Conservation (phyloP, 2,329 filamentous ascomycete species). For the Didymella sp. region DNA sequence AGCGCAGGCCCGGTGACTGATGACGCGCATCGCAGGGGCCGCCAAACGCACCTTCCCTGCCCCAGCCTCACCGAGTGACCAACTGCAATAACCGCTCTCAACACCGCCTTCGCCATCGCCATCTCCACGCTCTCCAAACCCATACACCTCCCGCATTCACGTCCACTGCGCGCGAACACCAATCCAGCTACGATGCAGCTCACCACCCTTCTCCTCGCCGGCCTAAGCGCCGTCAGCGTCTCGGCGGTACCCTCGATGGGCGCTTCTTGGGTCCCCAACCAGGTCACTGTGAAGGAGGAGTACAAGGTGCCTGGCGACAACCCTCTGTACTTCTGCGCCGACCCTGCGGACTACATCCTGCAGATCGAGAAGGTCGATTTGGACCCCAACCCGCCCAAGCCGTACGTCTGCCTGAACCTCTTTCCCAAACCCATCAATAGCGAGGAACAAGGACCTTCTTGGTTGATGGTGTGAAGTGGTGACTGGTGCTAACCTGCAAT, state of each 20-base stretch:
- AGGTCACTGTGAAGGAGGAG: constrained; percentile 59
- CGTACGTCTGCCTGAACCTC: constrained; percentile 65
- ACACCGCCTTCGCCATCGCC: constrained; percentile 9
- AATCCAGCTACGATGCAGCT: constrained; percentile 42
- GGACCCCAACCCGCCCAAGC: constrained; percentile 80
- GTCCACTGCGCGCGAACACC: not conserved
- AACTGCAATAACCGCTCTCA: constrained; percentile 13
- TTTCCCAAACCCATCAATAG: not conserved
- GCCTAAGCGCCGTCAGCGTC: constrained; percentile 56
- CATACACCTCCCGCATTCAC: constrained; percentile 2
- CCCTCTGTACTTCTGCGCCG: constrained; percentile 79
- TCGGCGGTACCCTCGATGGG: constrained; percentile 49
- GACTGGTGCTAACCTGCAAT: not conserved
- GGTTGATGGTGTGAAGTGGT: not conserved
- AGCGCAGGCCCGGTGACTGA: constrained; percentile 18
- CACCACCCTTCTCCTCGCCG: constrained; percentile 49
- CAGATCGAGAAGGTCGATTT: constrained; percentile 81
- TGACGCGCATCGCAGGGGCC: constrained; percentile 15
- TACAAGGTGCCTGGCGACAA: constrained; percentile 82
- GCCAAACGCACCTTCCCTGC: constrained; percentile 2
- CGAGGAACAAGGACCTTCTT: no score
- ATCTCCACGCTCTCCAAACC: not conserved
- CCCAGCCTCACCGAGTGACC: constrained; percentile 17
- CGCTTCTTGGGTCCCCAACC: constrained; percentile 53
- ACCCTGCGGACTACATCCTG: constrained; percentile 74